Base-by-base conservation (phyloP, 2,329 filamentous ascomycete genomes). In the Penicillium oxalicum region DNA sequence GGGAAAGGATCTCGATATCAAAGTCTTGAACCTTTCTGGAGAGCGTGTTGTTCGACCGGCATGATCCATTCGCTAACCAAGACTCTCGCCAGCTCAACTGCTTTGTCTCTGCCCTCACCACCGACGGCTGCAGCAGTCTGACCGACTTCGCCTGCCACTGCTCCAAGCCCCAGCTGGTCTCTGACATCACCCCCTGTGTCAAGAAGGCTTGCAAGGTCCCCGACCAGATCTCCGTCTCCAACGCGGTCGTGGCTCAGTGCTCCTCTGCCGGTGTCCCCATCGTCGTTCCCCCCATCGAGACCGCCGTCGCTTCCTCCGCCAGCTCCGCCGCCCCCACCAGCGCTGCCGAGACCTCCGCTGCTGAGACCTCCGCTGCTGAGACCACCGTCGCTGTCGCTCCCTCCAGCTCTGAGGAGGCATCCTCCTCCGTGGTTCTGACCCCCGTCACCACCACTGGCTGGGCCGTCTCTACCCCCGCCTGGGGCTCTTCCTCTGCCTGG, bases 91-190 rank as follows among this genome's bases (percentile, higher is more conserved):
- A 77, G 75, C 54, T 76, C 12, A 57, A 55, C 53, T 78, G 75
- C 65, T 75, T 78, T 61, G 36, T 76, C 47, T 52, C 44, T 11
- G 66, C 72, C 34, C 64, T 77, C 36, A 49, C 48, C 45, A 54
- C 39, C 28, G 74, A 76, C 55, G 74, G 74, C 50, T 78, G 75
- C 67, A 54, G 63, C n/a, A 12, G 48, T 11, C 57, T 77, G 32
- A 69, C 66, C 51, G 74, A 78, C 66, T 77, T 77, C 60, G 68
- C 67, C 33, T 76, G 74, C 62, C 74, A 76, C 63, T 77, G 74
- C 65, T 59, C 70, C 59, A 72, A 74, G 62, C 63, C 72, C 37
- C 59, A 65, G 33, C 68, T 77, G 39, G 60, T 75, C 40, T 46
- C 55, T 38, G 47, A 60, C 39, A 68, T 77, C 50, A 69, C 69